Percentiles rank a stretch among this genome's conserved stretches.
phyloP scores from a whole-genome alignment of 2,329 filamentous ascomycete species.

The Aureobasidium sp. region DNA sequence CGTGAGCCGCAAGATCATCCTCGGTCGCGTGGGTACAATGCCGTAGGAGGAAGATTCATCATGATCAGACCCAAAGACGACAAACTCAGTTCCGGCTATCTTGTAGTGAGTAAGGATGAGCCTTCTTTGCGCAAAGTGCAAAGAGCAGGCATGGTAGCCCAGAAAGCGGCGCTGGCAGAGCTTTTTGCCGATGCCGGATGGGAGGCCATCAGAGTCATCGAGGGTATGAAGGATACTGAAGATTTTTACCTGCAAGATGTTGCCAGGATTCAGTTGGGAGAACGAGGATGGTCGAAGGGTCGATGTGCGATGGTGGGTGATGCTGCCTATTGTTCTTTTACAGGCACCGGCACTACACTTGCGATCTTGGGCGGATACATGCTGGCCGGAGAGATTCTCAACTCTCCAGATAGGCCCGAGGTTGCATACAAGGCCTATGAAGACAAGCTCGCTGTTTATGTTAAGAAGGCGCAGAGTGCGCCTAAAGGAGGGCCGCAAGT shows the following conservation, averaged over 20 bases:
- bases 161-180: conserved; percentile 22
- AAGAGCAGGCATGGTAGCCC: conserved; percentile 19
- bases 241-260: conserved; percentile 25
- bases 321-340: conserved; percentile 20
- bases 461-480: conserved; percentile 25
- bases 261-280: conserved; percentile 27
- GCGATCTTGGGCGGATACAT: conserved; percentile 25
- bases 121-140: not conserved
- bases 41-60: conserved; percentile 14
- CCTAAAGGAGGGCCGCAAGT: conserved; percentile 25
- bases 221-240: conserved; percentile 27
- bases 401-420: conserved; percentile 19
- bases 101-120: not conserved
- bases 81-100: not conserved
- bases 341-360: conserved; percentile 22
- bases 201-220: conserved; percentile 32
- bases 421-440: conserved; percentile 26
- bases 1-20: conserved; percentile 17
- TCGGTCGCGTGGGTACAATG: conserved; percentile 18
- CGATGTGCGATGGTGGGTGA: conserved; percentile 25
- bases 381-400: conserved; percentile 22
- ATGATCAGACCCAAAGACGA: conserved; percentile 9
- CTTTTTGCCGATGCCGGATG: conserved; percentile 24
- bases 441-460: conserved; percentile 22
- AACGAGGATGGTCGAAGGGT: conserved; percentile 27